Evolutionary conservation across 225 moss, liverwort and hornwort species (phyloP).

Genomic region (Polytrichum formosum): DNA sequence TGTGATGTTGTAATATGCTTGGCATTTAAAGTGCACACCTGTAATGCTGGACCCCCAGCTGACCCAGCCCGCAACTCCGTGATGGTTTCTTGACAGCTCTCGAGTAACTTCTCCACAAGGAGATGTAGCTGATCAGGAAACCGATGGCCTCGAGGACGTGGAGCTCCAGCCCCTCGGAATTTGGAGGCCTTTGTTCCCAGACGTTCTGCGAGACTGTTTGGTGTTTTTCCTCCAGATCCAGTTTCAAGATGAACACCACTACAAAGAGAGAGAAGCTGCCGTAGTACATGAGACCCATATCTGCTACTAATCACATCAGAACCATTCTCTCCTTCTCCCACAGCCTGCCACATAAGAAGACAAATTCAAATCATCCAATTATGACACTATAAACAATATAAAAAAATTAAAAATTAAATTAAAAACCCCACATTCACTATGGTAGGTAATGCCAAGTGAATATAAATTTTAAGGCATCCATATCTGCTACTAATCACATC

Average conservation of each 20-base stretch:
- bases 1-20: too few relatives aligned
- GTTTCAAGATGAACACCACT: constrained; percentile 73
- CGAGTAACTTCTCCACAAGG: constrained; percentile 63
- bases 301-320: constrained; percentile 76
- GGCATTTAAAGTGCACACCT: constrained; percentile 33
- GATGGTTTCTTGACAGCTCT: constrained; percentile 65
- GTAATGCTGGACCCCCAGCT: constrained; percentile 82
- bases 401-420: too few relatives aligned
- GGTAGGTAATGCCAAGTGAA: too few relatives aligned
- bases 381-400: too few relatives aligned
- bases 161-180: constrained; percentile 44
- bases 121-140: constrained; percentile 66
- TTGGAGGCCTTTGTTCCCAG: constrained; percentile 56
- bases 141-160: constrained; percentile 50
- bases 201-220: constrained; percentile 61
- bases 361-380: too few relatives aligned
- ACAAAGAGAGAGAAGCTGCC: constrained; percentile 75
- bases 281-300: constrained; percentile 95
- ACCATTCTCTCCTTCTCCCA: constrained; percentile 62
- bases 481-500: constrained; percentile 80
- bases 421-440: too few relatives aligned
- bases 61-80: constrained; percentile 63
- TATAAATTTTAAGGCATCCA: constrained; percentile 23
- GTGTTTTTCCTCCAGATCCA: constrained; percentile 45
- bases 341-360: constrained; percentile 28